phyloP scores from a whole-genome alignment of 768 basidiomycete genomes.

The Tremella mesenterica region DNA sequence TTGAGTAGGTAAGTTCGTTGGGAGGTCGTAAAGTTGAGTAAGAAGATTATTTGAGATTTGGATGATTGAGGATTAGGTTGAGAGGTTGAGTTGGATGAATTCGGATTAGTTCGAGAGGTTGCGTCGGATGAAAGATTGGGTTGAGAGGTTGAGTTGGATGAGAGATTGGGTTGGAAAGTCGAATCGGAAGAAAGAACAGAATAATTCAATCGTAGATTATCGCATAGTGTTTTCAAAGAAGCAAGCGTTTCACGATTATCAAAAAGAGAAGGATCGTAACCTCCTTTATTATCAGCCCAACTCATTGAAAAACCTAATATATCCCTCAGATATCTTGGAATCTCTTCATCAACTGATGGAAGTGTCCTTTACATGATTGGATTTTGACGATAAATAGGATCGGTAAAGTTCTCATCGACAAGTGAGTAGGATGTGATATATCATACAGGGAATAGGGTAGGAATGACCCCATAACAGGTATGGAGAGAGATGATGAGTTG shows the following conservation, averaged over 20 bases:
- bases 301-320: too few relatives aligned
- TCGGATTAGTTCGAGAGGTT: background rate
- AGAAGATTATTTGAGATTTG: constrained; percentile 65
- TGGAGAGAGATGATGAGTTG: too few relatives aligned
- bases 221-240: constrained; percentile 55
- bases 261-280: constrained; percentile 62
- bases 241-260: constrained; percentile 68
- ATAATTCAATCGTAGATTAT: constrained; percentile 49
- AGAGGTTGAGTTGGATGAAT: constrained; percentile 17
- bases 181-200: constrained; percentile 5
- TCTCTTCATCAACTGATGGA: too few relatives aligned
- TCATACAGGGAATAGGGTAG: too few relatives aligned
- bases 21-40: constrained; percentile 79
- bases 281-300: too few relatives aligned
- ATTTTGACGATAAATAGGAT: too few relatives aligned
- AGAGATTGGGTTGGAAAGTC: constrained; percentile 25
- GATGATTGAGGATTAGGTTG: constrained; percentile 25
- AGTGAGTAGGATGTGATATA: too few relatives aligned
- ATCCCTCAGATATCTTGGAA: too few relatives aligned
- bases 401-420: too few relatives aligned
- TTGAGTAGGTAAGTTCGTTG: constrained; percentile 77
- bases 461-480: too few relatives aligned
- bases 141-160: constrained; percentile 15
- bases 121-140: constrained; percentile 21
- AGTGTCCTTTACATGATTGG: too few relatives aligned